Conservation (phyloP, 176 grass and related monocot genomes). For the Carex littledalei region DNA sequence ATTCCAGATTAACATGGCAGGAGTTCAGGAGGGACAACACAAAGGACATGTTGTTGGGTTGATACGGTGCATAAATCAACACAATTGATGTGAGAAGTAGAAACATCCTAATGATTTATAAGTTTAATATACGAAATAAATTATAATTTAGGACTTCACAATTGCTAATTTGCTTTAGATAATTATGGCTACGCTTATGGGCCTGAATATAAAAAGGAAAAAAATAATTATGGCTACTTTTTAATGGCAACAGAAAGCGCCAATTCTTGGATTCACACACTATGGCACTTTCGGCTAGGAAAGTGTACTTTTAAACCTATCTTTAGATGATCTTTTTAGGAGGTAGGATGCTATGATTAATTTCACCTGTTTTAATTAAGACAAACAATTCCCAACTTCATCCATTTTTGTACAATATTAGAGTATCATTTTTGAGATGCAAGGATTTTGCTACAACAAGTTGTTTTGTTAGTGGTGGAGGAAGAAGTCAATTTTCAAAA, state of each 20-base stretch:
- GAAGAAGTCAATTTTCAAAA: not conserved
- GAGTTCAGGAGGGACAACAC: constrained; percentile 11
- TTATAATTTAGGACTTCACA: constrained; percentile 2
- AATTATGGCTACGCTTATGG: not conserved
- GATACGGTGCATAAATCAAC: constrained; percentile 18
- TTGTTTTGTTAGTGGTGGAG: not conserved
- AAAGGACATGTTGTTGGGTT: constrained; percentile 21
- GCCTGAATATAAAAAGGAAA: not conserved
- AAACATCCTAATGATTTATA: constrained; percentile 2
- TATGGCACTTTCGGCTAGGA: constrained; percentile 3
- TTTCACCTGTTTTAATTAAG: not conserved
- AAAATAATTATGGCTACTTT: constrained; percentile 16
- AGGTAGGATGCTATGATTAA: not conserved
- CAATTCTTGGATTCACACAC: constrained; percentile 24
- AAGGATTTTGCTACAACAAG: not conserved
- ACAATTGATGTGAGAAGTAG: constrained; percentile 8
- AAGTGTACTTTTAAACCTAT: not conserved
- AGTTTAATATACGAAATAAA: not conserved
- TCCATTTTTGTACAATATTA: not conserved
- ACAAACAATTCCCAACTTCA: not conserved
- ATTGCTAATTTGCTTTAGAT: not conserved
- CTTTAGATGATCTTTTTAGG: not conserved
- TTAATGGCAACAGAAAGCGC: not conserved
- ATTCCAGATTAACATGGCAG: not conserved
- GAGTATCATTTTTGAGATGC: not conserved